Percentiles rank a stretch among this genome's conserved stretches.
These are phyloP conservation scores for Trypanosoma rangeli DNA, from an alignment of 208 protist genomes.

Conservation along the genomic window DNA sequence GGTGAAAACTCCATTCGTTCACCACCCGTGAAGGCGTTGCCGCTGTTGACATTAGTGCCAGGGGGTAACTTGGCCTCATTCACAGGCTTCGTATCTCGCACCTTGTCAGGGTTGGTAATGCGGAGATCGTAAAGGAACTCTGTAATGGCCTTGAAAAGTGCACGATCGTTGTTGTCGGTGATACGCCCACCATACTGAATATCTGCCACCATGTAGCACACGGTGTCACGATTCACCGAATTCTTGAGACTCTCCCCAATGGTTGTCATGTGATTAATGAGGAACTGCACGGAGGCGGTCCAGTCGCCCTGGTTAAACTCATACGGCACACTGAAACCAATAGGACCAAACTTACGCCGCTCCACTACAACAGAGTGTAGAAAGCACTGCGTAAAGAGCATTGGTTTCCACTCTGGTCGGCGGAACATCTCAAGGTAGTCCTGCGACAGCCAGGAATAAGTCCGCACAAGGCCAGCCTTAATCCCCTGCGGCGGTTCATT, in stretches of 20 bases:
- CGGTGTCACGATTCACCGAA: slow-evolving; percentile 91
- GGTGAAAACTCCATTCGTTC: slow-evolving; percentile 86
- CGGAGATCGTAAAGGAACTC: slow-evolving; percentile 91
- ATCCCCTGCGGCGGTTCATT: slow-evolving; percentile 98
- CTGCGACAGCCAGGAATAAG: slow-evolving; percentile 96
- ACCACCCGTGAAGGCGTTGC: slow-evolving; percentile 68
- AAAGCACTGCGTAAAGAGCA: slow-evolving; percentile 97
- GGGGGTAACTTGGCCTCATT: slow-evolving; percentile 6
- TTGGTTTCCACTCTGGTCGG: slow-evolving; percentile 94
- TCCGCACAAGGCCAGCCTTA: slow-evolving; percentile 95
- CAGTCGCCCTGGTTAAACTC: slow-evolving; percentile 99
- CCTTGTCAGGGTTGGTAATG: slow-evolving; percentile 91
- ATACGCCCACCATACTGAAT: slow-evolving; percentile 99
- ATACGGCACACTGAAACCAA: slow-evolving; percentile 98
- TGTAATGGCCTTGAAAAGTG: slow-evolving; percentile 98
- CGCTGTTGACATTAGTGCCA: neutral
- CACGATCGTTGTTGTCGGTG: slow-evolving; percentile 98
- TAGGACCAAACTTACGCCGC: slow-evolving; percentile 98
- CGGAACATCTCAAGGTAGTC: slow-evolving; percentile 96
- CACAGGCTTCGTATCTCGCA: slow-evolving; percentile 62
- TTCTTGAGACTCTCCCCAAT: slow-evolving; percentile 94
- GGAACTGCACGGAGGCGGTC: slow-evolving; percentile 95
- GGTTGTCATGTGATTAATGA: slow-evolving; percentile 98
- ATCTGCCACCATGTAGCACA: slow-evolving; percentile 98
- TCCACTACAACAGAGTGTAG: slow-evolving; percentile 97